Evolutionary conservation across 192 early-diverging fungal genomes (phyloP), one percentile per base, ranked within the genome.

Genomic region (Backusella circina): DNA sequence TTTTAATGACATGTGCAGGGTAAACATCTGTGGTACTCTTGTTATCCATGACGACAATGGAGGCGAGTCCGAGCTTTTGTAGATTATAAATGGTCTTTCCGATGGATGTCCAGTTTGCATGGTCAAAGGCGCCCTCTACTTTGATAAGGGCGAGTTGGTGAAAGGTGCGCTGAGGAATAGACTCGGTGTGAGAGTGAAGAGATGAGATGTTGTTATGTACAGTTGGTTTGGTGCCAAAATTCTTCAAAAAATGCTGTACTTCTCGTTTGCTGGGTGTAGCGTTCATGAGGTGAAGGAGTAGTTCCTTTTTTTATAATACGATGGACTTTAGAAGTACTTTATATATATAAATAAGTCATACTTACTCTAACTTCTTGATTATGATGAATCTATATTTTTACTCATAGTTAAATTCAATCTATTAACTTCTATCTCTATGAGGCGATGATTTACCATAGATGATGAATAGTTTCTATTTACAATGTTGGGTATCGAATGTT

Each of bases 31-130:
- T 61, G 66, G 31, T 3, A 2, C 65, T 75, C 23, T 77, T 77
- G 72, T 86, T 88, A 21, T 93, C 90, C 9, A 91, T 32, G 37
- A 93, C 85, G 8, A 91, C 85, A 31, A 94, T 80, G 9, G 90
- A 88, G 71, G 83, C 81, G 18, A 94, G 72, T 0, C 92, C 93
- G 8, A 94, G 81, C 65, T 88, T 80, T 72, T 90, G 88, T 10
- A 93, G 81, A 30, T 91, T 89, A 12, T 88, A 85, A 16, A 94
- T 77, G 5, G 90, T 91, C 9, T 75, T 80, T 16, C 86, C 87
- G 9, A 91, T 80, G n/a, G 71, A 67, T 9, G 64, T 26, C 65
- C 88, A 79, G 16, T 81, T 77, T 13, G 66, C 67, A 38, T 82
- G 67, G 1, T 82, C 76, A 65, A 91, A 86, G 0, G 83, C 82